Base-by-base conservation (phyloP, 1,284 basidiomycete species). In the Heterobasidion occidentale region DNA sequence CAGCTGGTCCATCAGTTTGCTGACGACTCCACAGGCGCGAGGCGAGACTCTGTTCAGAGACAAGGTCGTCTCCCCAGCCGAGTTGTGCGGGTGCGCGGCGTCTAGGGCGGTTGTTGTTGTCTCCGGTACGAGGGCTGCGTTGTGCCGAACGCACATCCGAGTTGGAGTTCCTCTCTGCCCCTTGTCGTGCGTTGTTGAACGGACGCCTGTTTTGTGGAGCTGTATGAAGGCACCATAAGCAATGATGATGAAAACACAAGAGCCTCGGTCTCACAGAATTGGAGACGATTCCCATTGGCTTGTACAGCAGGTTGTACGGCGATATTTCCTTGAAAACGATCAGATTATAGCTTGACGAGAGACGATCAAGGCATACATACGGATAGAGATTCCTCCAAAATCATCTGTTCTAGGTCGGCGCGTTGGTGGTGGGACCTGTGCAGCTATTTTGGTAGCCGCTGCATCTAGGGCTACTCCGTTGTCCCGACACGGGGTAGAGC, bases 361-460 rank as follows among this genome's bases (percentile, higher is more conserved):
- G 36, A 14, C 42, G 7, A 53, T 3, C 15, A 15, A 33, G 11
- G 2, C 1, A 12, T 9, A 45, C 53, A 48, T 34, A 54, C 53
- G n/a, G 14, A 54, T 54, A 6, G 20, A 14, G 14, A 54, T 54
- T 36, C 53, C 53, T 17, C 53, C 53, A 14, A 54, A 36, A 51
- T 11, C 11, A 42, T n/a, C n/a, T n/a, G 38, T n/a, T n/a, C 11
- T 42, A n/a, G 38, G 38, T n/a, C 38, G 7, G 12, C 38, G 11
- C 38, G n/a, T 11, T 12, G n/a, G 11, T 42, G 38, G 7, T n/a
- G 38, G 5, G n/a, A 11, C 12, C 12, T 3, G 38, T 42, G 38
- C 38, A 12, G 38, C 12, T 42, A 27, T 27, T 27, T 27, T 27
- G 27, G 38, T n/a, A 0, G 38, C 38, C 4, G 38, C 9, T 44